phyloP scores from a whole-genome alignment of 352 stramenopile species.

The Pythium vanterpoolii region DNA sequence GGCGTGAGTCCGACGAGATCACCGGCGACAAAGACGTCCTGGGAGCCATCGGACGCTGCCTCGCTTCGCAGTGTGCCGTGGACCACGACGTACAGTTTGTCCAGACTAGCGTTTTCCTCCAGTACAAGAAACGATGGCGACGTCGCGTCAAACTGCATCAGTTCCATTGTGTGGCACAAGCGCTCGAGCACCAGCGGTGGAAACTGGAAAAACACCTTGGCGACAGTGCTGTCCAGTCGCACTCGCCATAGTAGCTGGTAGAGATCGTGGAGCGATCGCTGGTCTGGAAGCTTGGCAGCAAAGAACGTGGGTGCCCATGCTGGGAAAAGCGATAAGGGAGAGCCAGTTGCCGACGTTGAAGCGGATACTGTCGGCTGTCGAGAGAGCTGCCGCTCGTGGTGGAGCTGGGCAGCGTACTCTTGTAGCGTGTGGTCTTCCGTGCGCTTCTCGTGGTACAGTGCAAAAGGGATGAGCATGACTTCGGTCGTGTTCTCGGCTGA shows the following conservation, averaged over 20 bases:
- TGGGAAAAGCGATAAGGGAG: not conserved
- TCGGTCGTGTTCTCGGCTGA: constrained; percentile 43
- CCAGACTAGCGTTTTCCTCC: constrained; percentile 24
- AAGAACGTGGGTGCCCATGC: constrained; percentile 21
- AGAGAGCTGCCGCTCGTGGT: not conserved
- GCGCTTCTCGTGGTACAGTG: constrained; percentile 34
- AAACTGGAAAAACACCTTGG: constrained; percentile 53
- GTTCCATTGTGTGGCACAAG: constrained; percentile 41
- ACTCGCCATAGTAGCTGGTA: constrained; percentile 29
- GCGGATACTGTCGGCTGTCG: not conserved
- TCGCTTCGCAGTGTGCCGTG: constrained; percentile 21
- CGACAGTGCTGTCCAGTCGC: constrained; percentile 28
- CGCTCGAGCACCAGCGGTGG: constrained; percentile 51
- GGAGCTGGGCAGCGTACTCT: constrained; percentile 24
- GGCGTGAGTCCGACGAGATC: constrained; percentile 19
- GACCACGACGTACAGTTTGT: constrained; percentile 36
- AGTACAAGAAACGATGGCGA: constrained; percentile 10
- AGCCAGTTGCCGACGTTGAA: not conserved
- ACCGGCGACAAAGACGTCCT: constrained; percentile 7
- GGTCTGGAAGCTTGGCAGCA: not conserved
- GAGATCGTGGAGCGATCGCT: constrained; percentile 22
- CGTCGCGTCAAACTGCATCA: constrained; percentile 21
- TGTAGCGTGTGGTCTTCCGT: constrained; percentile 40
- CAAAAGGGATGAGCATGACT: constrained; percentile 36
- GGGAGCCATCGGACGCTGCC: not conserved